Evolutionary conservation across 805 yeast species (phyloP), one percentile per base, ranked within the genome.

Genomic region (Wickerhamomyces strasburgensis): DNA sequence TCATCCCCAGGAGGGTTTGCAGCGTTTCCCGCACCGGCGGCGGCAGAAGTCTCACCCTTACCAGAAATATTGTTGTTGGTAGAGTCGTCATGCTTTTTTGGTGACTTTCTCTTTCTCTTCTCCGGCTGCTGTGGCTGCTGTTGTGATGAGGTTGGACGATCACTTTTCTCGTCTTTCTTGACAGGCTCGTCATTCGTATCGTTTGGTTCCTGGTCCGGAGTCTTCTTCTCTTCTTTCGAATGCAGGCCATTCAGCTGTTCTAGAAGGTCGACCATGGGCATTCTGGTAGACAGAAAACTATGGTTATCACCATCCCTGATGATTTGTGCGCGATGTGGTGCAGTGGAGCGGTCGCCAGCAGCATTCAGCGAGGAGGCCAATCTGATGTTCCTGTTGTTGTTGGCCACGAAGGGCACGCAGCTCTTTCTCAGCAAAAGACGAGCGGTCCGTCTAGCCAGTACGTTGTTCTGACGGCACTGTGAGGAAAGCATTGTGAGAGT

Each of bases 41-140:
- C 35, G 17, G 35, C 37, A 13, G 48, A 38, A 8, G 43, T 39
- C 16, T 42, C 46, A 2, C 42, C 38, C 8, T 30, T 33, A 21
- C 35, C n/a, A 2, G 21, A n/a, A n/a, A n/a, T n/a, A n/a, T n/a
- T 28, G 26, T 34, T 34, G 29, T 46, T 45, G 11, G 34, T 42
- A 15, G 37, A 27, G 29, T 48, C 49, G 32, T 56, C 59, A 14
- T 47, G 45, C 28, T 47, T 37, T 27, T 45, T 33, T 27, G 48
- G 48, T 1, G 49, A 48, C 52, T 50, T 51, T 29, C 47, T 43
- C 40, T 56, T 61, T 42, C 57, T 60, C 39, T 51, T 52, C 11
- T 47, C 40, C 23, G 49, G 47, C 23, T 31, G 29, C 19, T 35
- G 38, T 1, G 40, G 35, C 38, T 32, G 34, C 19, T 31, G n/a